phyloP scores from a whole-genome alignment of 768 basidiomycete genomes.

The Favolaschia claudopus region DNA sequence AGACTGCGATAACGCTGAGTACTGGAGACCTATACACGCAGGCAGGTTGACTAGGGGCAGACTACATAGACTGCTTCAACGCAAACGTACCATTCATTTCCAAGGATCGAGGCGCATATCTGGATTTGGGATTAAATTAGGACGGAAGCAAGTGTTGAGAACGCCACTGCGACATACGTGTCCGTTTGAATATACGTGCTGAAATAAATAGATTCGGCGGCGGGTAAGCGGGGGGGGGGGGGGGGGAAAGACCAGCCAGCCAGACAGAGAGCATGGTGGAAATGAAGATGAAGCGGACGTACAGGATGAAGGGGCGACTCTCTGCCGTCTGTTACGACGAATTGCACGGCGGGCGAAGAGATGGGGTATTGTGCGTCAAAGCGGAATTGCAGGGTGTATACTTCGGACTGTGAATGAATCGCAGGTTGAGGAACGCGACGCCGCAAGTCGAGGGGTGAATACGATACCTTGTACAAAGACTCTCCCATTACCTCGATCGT shows the following conservation, averaged over 20 bases:
- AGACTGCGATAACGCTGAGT: slow-evolving; percentile 82
- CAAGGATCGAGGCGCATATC: slow-evolving; percentile 92
- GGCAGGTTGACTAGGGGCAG: slow-evolving; percentile 5
- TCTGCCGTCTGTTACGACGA: slow-evolving; percentile 70
- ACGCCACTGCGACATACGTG: slow-evolving; percentile 64
- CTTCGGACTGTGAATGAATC: slow-evolving; percentile 64
- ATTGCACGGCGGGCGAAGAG: slow-evolving; percentile 87
- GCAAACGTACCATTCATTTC: slow-evolving; percentile 74
- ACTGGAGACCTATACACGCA: slow-evolving; percentile 73
- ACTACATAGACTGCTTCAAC: neutral
- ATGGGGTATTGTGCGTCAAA: slow-evolving; percentile 88
- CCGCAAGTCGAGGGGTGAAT: neutral
- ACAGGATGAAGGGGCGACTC: slow-evolving; percentile 85
- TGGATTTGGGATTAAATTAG: slow-evolving; percentile 36
- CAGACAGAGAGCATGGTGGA: too few relatives aligned
- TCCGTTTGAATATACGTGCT: slow-evolving; percentile 91
- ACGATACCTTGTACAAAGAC: slow-evolving; percentile 71
- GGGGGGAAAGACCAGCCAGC: too few relatives aligned
- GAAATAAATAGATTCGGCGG: slow-evolving; percentile 19
- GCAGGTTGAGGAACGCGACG: neutral
- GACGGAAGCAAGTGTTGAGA: slow-evolving; percentile 19
- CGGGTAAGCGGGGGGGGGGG: slow-evolving; percentile 7
- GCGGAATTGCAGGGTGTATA: slow-evolving; percentile 80
- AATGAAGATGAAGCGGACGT: slow-evolving; percentile 36
- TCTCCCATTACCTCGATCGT: slow-evolving; percentile 87